Evolutionary conservation across 1,139 yeast species (phyloP), one percentile per base, ranked within the genome.

Genomic region (Diutina catenulata): DNA sequence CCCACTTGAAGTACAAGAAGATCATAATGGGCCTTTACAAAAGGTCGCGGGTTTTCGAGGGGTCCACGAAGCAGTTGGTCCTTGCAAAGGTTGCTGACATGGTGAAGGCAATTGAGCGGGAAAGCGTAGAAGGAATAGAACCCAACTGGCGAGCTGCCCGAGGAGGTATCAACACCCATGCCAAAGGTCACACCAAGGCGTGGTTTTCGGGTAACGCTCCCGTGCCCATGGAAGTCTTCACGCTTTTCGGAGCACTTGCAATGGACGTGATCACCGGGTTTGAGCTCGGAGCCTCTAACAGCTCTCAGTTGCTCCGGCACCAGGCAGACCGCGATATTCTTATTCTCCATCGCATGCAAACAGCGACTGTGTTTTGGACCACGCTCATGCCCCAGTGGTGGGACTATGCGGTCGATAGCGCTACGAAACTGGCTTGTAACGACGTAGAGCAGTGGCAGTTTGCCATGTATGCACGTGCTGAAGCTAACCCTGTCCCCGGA

Each of bases 311-410:
- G 31, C 49, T 74, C 29, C 45, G 52, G 9, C 49, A 59, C 20
- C 59, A 67, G 1, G 55, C 57, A 33, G 65, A 68, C 18, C 50
- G 72, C 15, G 53, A 56, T 21, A 62, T 76, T 36, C 61, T 76
- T 15, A 52, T 59, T 9, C 59, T 64, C 22, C 80, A 76, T 49
- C 56, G 80, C 32, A 57, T 65, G 31, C 76, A 73, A 31, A 71
- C 81, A 0, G 65, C 78, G n/a, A 68, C 75, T 68, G 76, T 76
- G 60, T 80, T 80, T 52, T 80, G 80, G 74, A 74, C 80, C 0
- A 77, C 86, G 0, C 57, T 72, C 42, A 59, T 72, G 64, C 87
- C 88, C 1, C 51, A 50, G 28, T 63, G 66, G 14, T 75, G 77
- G 68, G 49, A 60, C 36, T 63, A 55, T 51, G 77, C 73, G 1